Evolutionary conservation across 139 green algal species (phyloP).

Genomic region (Ostreobium quekettii): DNA sequence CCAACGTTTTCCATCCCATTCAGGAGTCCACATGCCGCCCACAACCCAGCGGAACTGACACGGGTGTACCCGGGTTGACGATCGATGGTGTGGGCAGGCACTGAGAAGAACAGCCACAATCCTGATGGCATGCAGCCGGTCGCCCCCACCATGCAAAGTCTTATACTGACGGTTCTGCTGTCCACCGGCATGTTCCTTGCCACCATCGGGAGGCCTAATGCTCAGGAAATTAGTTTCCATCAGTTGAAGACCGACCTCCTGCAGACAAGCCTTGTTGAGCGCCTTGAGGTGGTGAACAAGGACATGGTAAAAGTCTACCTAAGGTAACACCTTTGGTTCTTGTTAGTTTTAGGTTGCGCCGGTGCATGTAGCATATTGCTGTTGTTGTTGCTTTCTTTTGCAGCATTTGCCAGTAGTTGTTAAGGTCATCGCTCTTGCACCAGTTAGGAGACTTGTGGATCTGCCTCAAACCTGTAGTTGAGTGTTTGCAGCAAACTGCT

Average conservation of each 20-base stretch:
- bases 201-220: slow-evolving; percentile 25
- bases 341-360: too few relatives aligned
- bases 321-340: too few relatives aligned
- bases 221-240: slow-evolving; percentile 84
- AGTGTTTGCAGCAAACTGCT: too few relatives aligned
- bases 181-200: background rate
- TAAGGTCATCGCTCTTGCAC: background rate
- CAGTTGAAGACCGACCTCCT: slow-evolving; percentile 85
- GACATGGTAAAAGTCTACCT: slow-evolving; percentile 66
- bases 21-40: too few relatives aligned
- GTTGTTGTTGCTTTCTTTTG: background rate
- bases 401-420: slow-evolving; percentile 28
- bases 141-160: slow-evolving; percentile 7
- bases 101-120: slow-evolving; percentile 5
- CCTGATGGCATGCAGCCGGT: slow-evolving; percentile 10
- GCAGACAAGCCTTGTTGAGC: slow-evolving; percentile 54
- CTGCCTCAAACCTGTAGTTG: slow-evolving; percentile 14
- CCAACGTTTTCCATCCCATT: background rate
- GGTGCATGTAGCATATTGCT: too few relatives aligned
- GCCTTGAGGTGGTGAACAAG: slow-evolving; percentile 92
- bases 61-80: background rate
- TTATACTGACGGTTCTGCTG: slow-evolving; percentile 11
- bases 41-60: background rate
- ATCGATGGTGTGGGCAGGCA: background rate
- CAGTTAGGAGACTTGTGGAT: slow-evolving; percentile 10